Evolutionary conservation across 495 filamentous ascomycete species (phyloP), one percentile per base, ranked within the genome.

Genomic region (Penicillium bialowiezense): DNA sequence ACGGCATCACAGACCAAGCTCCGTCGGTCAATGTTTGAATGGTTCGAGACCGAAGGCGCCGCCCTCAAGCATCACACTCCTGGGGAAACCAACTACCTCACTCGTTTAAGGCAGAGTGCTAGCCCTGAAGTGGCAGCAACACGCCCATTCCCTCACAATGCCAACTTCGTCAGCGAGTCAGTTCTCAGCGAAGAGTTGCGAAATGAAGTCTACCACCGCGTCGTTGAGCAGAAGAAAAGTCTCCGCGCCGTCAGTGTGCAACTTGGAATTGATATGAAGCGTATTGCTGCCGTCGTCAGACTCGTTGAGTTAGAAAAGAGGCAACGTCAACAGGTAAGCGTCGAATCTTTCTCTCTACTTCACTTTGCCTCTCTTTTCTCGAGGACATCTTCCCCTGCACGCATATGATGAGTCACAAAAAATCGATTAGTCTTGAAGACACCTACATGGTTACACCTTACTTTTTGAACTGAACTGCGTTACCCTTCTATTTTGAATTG

Each of bases 371-470:
- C 32, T 26, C 12, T 18, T 39, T 40, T 33, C 31, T 43, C n/a
- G n/a, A n/a, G n/a, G 20, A 45, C 37, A n/a, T 8, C 50, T 52
- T 55, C 47, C 44, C 43, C 48, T 34, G 44, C 34, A 47, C 58
- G 54, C 60, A 50, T 60, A 84, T 86, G 86, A 86, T 84, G 87
- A 89, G 75, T 64, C 54, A 80, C 48, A 81, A 83, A 84, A 76
- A 79, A 74, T 76, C 91, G 92, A 97, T 98, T 96, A 96, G 92
- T 97, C 92, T 97, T 92, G 77, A 97, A 96, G 92, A 97, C 90
- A 82, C 68, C 64, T 51, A 64, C 56, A 50, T 90, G 87, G 82
- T 89, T 89, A 90, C 70, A 83, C 77, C 76, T 64, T 68, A 52
- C 54, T 55, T 56, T 58, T 60, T 41, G 35, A 48, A 52, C 67